Conservation (phyloP, 768 basidiomycete genomes). For the Tulasnella sp. region DNA sequence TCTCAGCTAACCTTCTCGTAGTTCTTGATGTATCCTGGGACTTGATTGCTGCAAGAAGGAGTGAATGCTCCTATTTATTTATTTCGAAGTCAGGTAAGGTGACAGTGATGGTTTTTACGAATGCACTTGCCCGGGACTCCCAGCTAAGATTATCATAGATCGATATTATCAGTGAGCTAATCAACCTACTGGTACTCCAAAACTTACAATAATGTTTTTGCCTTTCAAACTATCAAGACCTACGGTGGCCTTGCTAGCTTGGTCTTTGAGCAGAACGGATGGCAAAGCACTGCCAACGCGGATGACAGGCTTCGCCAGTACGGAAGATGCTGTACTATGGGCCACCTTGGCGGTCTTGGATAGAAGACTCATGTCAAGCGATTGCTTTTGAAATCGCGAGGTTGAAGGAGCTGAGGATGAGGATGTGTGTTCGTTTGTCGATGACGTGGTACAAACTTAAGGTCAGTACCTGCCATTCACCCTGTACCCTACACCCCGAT, state of each 20-base stretch:
- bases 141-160: neutral
- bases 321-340: neutral
- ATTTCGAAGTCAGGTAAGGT: slow-evolving; percentile 32
- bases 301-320: slow-evolving; percentile 2
- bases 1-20: slow-evolving; percentile 11
- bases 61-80: slow-evolving; percentile 73
- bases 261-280: slow-evolving; percentile 1
- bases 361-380: too few relatives aligned
- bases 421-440: too few relatives aligned
- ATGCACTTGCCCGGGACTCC: neutral
- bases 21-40: slow-evolving; percentile 30
- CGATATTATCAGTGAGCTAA: neutral
- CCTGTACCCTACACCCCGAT: too few relatives aligned
- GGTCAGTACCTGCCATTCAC: too few relatives aligned
- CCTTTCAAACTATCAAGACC: slow-evolving; percentile 26
- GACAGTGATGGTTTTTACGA: neutral
- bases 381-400: too few relatives aligned
- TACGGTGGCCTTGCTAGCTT: slow-evolving; percentile 2
- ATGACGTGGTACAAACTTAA: too few relatives aligned
- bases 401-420: too few relatives aligned
- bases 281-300: slow-evolving; percentile 5
- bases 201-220: slow-evolving; percentile 50
- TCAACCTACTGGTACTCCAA: neutral
- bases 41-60: slow-evolving; percentile 53
- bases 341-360: too few relatives aligned